Evolutionary conservation across 306 rosid species (phyloP), one percentile per base, ranked within the genome.

Genomic region (Pterocarpus macrocarpus): DNA sequence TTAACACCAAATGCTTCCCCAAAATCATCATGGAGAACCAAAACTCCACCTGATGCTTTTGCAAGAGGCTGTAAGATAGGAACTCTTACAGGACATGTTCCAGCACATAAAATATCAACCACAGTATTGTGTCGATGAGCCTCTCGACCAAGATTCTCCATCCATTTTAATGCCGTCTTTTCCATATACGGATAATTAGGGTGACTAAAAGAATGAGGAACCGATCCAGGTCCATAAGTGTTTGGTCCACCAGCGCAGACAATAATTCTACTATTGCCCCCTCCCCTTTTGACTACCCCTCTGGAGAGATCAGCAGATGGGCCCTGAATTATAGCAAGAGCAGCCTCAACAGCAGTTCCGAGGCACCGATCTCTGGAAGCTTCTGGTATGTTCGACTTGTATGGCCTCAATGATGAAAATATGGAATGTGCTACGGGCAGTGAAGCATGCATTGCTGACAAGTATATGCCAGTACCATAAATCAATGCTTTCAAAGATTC

Each of bases 1-100:
- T 95, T 95, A 81, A 95, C 98, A 38, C 99, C 99, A 86, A 95
- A 95, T 66, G 99, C 99, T 89, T 95, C 99, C 44, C 99, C 99
- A 76, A 95, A 95, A 90, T 95, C 98, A 70, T 95, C 99, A 69
- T 95, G 98, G 84, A 95, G 98, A 82, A 93, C 90, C 81, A 95
- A 86, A 82, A 95, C 93, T 22, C 99, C 99, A 58, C 99, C 99
- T 38, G 99, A 92, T 76, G 97, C 90, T 85, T 95, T 93, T 75
- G 97, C 97, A 69, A 95, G 97, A 84, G 99, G 99, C 83, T 93
- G 98, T 85, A 95, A 82, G 69, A 93, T 86, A 80, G 99, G 97
- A 82, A 95, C 93, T 87, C 99, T 93, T 70, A 93, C 92, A 39
- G 99, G 98, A 89, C 99, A 95, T 8, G 95, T 92, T 78, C 99